Evolutionary conservation across 1,284 basidiomycete genomes (phyloP).

Genomic region (Hymenochaete sp.): DNA sequence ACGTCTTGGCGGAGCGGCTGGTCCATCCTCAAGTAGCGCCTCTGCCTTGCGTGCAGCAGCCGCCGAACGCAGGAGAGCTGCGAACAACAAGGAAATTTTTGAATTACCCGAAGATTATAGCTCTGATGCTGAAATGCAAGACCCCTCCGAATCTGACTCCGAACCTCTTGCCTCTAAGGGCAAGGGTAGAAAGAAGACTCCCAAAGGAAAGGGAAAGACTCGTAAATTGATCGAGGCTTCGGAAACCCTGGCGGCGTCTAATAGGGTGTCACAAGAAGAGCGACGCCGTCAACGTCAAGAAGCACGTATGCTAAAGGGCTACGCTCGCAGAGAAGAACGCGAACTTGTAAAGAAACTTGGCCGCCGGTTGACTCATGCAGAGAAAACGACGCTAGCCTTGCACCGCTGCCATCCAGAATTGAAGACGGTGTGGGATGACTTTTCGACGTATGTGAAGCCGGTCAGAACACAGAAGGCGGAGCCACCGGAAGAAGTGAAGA

Average conservation of each 20-base stretch:
- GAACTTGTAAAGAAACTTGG: constrained; percentile 48
- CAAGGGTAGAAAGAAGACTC: constrained; percentile 29
- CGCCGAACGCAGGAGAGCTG: constrained; percentile 42
- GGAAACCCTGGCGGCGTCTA: constrained; percentile 24
- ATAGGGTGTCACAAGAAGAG: constrained; percentile 26
- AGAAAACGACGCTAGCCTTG: constrained; percentile 64
- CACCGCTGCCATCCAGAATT: constrained; percentile 70
- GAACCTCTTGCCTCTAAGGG: constrained; percentile 25
- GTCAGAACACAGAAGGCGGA: constrained; percentile 62
- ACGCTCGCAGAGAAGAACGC: constrained; percentile 40
- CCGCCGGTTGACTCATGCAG: constrained; percentile 66
- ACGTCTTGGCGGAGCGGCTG: constrained; percentile 23
- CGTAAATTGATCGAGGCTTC: constrained; percentile 9
- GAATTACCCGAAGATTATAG: constrained; percentile 22
- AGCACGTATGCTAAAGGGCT: constrained; percentile 25
- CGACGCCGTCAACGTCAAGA: constrained; percentile 22
- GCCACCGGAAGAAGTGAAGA: constrained; percentile 77
- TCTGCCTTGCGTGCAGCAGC: constrained; percentile 42
- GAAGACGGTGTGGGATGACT: constrained; percentile 79
- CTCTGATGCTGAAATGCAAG: constrained; percentile 22
- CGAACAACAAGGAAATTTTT: constrained; percentile 20
- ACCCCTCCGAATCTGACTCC: constrained; percentile 28
- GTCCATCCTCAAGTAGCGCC: constrained; percentile 31
- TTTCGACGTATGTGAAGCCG: constrained; percentile 58
- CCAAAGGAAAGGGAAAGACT: constrained; percentile 23